phyloP scores from a whole-genome alignment of 192 early-diverging fungal genomes.

The Mortierella antarctica region DNA sequence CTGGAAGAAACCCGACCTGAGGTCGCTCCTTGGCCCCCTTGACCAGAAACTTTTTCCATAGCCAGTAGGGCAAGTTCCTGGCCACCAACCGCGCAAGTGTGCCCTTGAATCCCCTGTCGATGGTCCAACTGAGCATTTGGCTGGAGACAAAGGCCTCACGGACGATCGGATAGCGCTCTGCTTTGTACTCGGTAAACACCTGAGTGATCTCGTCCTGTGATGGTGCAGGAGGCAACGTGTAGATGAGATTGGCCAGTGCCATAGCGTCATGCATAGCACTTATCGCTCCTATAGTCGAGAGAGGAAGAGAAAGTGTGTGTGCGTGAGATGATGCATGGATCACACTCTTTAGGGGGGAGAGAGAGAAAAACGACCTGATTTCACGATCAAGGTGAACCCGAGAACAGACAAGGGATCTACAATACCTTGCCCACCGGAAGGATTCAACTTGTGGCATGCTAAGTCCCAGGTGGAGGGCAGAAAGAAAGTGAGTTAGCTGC shows the following conservation, averaged over 20 bases:
- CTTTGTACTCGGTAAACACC: slow-evolving; percentile 3
- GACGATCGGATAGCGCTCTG: slow-evolving; percentile 16
- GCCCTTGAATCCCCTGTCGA: background rate
- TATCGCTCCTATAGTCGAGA: background rate
- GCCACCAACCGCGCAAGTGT: background rate
- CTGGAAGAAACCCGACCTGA: background rate
- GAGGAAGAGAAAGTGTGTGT: background rate
- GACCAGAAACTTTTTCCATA: background rate
- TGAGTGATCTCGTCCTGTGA: background rate
- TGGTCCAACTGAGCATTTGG: background rate
- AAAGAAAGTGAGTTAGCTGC: background rate
- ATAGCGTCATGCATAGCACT: slow-evolving; percentile 18
- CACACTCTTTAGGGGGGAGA: too few relatives aligned
- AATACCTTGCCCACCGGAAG: background rate
- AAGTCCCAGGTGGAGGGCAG: background rate
- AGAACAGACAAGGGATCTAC: background rate
- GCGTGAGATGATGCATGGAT: background rate
- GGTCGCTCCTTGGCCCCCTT: background rate
- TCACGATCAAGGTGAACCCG: background rate
- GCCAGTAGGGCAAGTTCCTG: background rate
- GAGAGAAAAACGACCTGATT: background rate
- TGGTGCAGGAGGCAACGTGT: background rate
- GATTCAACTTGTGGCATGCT: slow-evolving; percentile 17
- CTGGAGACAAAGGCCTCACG: background rate
- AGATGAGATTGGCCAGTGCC: background rate